Evolutionary conservation across 1,139 yeast genomes (phyloP).

Genomic region (Geotrichum australiense): DNA sequence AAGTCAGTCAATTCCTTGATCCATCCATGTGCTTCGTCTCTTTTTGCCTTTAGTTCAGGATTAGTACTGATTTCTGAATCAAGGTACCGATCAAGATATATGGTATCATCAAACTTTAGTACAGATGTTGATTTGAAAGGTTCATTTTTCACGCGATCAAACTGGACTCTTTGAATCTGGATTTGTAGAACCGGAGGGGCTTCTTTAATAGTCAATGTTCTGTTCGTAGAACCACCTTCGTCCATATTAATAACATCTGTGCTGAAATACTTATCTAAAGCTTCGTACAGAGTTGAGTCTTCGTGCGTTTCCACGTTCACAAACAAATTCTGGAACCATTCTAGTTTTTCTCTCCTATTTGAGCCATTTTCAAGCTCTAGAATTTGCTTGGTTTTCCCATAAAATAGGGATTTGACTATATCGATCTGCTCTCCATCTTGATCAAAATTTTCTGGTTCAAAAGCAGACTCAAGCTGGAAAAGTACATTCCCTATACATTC

Average conservation of each 20-base stretch:
- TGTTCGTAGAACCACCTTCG: conserved; percentile 60
- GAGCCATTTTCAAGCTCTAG: conserved; percentile 8
- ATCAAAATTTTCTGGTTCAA: conserved; percentile 59
- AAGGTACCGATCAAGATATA: conserved; percentile 82
- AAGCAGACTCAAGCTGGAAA: conserved; percentile 85
- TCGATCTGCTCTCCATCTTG: conserved; percentile 76
- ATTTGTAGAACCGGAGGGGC: conserved; percentile 81
- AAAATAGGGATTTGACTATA: conserved; percentile 68
- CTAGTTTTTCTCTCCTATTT: conserved; percentile 6
- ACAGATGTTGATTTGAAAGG: conserved; percentile 82
- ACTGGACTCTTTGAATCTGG: conserved; percentile 90
- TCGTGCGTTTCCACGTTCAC: conserved; percentile 87
- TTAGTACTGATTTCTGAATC: conserved; percentile 73
- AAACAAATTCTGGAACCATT: conserved; percentile 49
- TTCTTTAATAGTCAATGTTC: conserved; percentile 61
- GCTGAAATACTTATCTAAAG: conserved; percentile 76
- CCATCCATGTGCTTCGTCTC: conserved; percentile 61
- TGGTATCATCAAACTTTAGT: conserved; percentile 65
- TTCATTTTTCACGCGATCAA: conserved; percentile 62
- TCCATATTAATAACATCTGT: conserved; percentile 58
- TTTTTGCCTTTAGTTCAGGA: conserved; percentile 41
- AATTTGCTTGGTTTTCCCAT: conserved; percentile 58
- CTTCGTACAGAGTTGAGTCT: conserved; percentile 83
- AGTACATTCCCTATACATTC: conserved; percentile 94
- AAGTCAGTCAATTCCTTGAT: conserved; percentile 47